These are phyloP conservation scores for Tetrahymena elliotti DNA, from an alignment of 73 alveolate species.

Conservation along the genomic window DNA sequence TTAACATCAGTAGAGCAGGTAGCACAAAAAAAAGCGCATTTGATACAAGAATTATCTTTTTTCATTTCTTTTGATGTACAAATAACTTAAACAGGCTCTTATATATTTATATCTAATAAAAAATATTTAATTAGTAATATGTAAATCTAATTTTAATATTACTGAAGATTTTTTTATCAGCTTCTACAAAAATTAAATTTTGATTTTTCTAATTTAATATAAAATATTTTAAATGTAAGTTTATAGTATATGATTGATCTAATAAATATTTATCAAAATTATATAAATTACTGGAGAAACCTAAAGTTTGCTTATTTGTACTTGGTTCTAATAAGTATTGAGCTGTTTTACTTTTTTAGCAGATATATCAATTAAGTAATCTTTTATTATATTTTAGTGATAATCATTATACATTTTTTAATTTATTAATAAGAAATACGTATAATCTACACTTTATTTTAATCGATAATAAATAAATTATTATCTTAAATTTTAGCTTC, in stretches of 20 bases:
- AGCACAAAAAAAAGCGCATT: neutral
- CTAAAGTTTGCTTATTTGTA: neutral
- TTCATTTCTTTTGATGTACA: neutral
- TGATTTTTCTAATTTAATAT: neutral
- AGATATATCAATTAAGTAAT: neutral
- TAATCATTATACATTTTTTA: too few species aligned
- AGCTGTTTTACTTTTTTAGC: neutral
- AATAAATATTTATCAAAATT: too few species aligned
- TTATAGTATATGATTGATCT: too few species aligned
- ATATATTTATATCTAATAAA: neutral
- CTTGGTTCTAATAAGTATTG: too few species aligned
- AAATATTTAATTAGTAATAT: neutral
- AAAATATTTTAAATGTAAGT: too few species aligned
- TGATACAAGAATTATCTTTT: neutral
- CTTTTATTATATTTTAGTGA: neutral
- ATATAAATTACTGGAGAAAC: neutral
- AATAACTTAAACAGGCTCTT: neutral
- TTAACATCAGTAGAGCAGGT: neutral
- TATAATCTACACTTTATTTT: too few species aligned
- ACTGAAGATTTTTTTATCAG: neutral
- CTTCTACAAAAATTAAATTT: neutral
- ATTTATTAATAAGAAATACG: neutral
- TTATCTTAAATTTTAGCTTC: too few species aligned
- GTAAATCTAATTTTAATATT: too few species aligned
- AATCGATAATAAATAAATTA: too few species aligned